Evolutionary conservation across 768 basidiomycete genomes (phyloP).

Genomic region (Boletus barrowsii): DNA sequence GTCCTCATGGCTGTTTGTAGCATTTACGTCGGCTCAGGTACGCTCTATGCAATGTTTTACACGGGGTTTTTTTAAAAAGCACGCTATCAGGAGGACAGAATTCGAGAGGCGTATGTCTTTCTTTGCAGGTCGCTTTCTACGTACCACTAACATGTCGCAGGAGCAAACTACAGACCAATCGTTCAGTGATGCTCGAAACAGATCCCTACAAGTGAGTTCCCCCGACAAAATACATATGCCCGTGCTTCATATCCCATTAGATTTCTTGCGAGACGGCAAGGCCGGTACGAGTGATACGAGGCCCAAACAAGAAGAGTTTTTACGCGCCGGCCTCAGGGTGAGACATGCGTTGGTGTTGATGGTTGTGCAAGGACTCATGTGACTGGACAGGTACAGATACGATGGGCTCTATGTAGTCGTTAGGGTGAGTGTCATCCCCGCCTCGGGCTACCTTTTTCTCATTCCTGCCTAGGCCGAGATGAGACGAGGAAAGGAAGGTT

Average conservation of each 20-base stretch:
- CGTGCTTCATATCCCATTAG: slow-evolving; percentile 14
- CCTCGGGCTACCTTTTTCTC: not conserved
- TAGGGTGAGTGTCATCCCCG: slow-evolving; percentile 11
- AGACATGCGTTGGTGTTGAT: not conserved
- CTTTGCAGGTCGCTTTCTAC: not conserved
- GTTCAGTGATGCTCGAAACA: slow-evolving; percentile 20
- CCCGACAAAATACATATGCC: not conserved
- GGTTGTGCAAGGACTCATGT: not conserved
- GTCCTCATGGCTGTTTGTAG: slow-evolving; percentile 19
- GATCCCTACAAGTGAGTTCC: slow-evolving; percentile 16
- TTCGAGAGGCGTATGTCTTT: slow-evolving; percentile 10
- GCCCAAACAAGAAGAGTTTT: slow-evolving; percentile 12
- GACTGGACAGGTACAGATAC: slow-evolving; percentile 27
- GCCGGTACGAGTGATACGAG: slow-evolving; percentile 40
- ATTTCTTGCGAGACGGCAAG: slow-evolving; percentile 26
- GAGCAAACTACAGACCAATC: slow-evolving; percentile 23
- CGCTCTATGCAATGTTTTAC: not conserved
- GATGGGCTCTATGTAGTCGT: slow-evolving; percentile 32
- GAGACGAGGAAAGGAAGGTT: slow-evolving; percentile 18
- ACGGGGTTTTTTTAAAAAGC: too few relatives aligned
- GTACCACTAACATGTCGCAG: slow-evolving; percentile 11
- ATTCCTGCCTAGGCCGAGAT: slow-evolving; percentile 15
- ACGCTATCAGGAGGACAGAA: slow-evolving; percentile 24
- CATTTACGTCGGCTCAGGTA: slow-evolving; percentile 34
- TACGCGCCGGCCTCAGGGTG: slow-evolving; percentile 27